Evolutionary conservation across 805 yeast genomes (phyloP).

Genomic region (Candida mattraensis): DNA sequence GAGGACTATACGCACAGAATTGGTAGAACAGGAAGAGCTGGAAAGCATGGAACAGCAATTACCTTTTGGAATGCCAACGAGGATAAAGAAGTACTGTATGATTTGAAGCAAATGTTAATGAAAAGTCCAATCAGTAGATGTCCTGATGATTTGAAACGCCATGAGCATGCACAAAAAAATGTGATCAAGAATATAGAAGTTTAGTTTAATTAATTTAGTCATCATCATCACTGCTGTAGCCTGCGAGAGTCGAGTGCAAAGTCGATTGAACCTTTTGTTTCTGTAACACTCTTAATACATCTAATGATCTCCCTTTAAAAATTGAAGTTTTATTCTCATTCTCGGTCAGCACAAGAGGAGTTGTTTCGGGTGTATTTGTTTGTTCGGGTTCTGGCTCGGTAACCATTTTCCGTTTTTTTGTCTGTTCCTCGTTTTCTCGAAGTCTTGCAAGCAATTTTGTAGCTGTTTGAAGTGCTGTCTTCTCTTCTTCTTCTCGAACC

Average conservation of each 20-base stretch:
- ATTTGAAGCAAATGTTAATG: constrained; percentile 49
- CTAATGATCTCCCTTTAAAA: constrained; percentile 9
- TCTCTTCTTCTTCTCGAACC: constrained; percentile 49
- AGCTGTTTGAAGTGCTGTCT: constrained; percentile 55
- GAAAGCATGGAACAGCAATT: constrained; percentile 70
- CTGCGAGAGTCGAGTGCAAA: constrained; percentile 6
- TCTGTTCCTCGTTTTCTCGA: constrained; percentile 28
- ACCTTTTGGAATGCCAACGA: constrained; percentile 61
- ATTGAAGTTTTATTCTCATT: constrained; percentile 1
- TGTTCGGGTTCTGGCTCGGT: constrained; percentile 19
- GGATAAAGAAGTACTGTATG: constrained; percentile 53
- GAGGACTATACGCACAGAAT: constrained; percentile 91
- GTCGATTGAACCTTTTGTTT: neutral
- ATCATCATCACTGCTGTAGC: constrained; percentile 17
- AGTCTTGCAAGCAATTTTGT: constrained; percentile 38
- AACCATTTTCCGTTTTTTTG: constrained; percentile 24
- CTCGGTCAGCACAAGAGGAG: too few species aligned
- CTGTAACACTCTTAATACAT: constrained; percentile 9
- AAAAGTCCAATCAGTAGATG: constrained; percentile 38
- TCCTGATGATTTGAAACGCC: constrained; percentile 39
- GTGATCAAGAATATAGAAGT: constrained; percentile 17
- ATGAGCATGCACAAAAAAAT: constrained; percentile 21
- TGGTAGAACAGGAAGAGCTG: constrained; percentile 97
- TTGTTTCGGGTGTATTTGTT: constrained; percentile 7
- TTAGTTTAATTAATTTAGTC: constrained; percentile 6